Percentiles rank a stretch among this genome's conserved stretches.
Evolutionary conservation across 495 filamentous ascomycete species (phyloP).

Genomic region (Lasiosphaeria miniovina): DNA sequence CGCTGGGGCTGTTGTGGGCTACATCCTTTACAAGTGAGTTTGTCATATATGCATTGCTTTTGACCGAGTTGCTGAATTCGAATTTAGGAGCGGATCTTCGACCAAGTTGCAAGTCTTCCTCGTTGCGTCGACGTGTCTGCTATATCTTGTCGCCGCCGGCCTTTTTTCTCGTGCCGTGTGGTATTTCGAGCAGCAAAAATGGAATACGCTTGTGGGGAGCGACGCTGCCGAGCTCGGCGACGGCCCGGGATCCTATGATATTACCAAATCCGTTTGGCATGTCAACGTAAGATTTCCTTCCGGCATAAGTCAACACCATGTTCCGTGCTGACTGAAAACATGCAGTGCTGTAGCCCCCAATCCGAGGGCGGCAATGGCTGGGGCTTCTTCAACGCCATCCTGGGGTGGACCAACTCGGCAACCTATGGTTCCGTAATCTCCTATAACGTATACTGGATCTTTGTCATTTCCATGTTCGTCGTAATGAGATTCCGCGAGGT

Average conservation of each 20-base stretch:
- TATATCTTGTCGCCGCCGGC: slow-evolving; percentile 84
- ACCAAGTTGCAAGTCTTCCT: slow-evolving; percentile 75
- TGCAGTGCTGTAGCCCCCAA: slow-evolving; percentile 70
- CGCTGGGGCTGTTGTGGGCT: slow-evolving; percentile 63
- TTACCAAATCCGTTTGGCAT: slow-evolving; percentile 83
- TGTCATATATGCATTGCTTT: background rate
- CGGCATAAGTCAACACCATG: slow-evolving; percentile 1
- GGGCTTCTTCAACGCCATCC: slow-evolving; percentile 82
- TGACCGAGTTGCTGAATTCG: background rate
- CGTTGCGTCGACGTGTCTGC: slow-evolving; percentile 73
- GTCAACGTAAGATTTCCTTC: slow-evolving; percentile 60
- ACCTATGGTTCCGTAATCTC: slow-evolving; percentile 80
- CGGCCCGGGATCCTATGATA: slow-evolving; percentile 86
- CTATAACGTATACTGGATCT: slow-evolving; percentile 87
- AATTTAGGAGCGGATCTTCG: slow-evolving; percentile 45
- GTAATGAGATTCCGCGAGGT: slow-evolving; percentile 65
- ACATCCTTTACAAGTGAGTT: slow-evolving; percentile 72
- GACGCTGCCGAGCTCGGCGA: slow-evolving; percentile 72
- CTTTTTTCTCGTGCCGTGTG: slow-evolving; percentile 76
- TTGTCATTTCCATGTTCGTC: slow-evolving; percentile 58
- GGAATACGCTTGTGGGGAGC: slow-evolving; percentile 65
- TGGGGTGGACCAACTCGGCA: slow-evolving; percentile 88
- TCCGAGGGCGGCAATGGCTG: slow-evolving; percentile 75
- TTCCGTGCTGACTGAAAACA: slow-evolving; percentile 5
- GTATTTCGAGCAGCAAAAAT: slow-evolving; percentile 63